Evolutionary conservation across 495 filamentous ascomycete genomes (phyloP).

Genomic region (Hypoxylon lenormandii): DNA sequence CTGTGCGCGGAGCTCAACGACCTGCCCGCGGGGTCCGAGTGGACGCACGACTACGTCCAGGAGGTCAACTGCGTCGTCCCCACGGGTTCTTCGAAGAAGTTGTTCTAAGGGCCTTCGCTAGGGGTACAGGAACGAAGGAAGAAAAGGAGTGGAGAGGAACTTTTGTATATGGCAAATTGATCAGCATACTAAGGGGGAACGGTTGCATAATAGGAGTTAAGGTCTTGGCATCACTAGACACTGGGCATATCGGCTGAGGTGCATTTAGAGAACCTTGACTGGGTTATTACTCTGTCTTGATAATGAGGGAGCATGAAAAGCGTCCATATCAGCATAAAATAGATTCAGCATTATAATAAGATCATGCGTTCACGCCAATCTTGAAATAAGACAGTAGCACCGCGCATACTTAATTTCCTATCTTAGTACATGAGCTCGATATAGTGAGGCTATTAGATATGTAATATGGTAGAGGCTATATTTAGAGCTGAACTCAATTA

Average conservation of each 20-base stretch:
- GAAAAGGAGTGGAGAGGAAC: neutral
- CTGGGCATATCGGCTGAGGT: too few species aligned
- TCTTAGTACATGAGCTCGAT: too few species aligned
- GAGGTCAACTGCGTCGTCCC: constrained; percentile 29
- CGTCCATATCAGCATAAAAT: too few species aligned
- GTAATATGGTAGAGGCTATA: too few species aligned
- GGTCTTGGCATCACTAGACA: too few species aligned
- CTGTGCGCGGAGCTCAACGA: constrained; percentile 22
- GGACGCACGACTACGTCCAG: constrained; percentile 37
- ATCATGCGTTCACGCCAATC: too few species aligned
- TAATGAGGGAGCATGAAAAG: neutral
- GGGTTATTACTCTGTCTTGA: constrained; percentile 1
- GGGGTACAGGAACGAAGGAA: neutral
- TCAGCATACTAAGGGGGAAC: neutral
- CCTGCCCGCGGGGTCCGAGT: constrained; percentile 10
- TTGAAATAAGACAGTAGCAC: too few species aligned
- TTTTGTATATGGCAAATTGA: too few species aligned
- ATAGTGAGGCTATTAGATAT: too few species aligned
- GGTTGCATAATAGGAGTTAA: neutral
- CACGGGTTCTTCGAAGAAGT: neutral
- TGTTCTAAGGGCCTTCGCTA: neutral
- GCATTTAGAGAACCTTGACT: neutral
- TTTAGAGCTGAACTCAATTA: too few species aligned
- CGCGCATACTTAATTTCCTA: too few species aligned
- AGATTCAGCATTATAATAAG: too few species aligned